phyloP scores from a whole-genome alignment of 1,284 basidiomycete species.

The Singerocomus inundabilis region DNA sequence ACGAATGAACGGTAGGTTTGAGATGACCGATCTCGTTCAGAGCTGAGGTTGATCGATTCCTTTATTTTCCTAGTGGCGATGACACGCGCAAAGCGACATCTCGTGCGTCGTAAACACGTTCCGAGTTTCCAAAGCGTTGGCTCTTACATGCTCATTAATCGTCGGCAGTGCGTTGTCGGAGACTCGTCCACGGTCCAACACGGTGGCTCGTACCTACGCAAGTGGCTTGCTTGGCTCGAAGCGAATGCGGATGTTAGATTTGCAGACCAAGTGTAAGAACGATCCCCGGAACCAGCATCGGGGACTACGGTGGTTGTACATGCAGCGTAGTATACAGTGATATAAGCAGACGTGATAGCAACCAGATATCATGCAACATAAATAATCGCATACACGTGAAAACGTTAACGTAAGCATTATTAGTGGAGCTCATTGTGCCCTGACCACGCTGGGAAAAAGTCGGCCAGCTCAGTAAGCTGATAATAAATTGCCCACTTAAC shows the following conservation, averaged over 20 bases:
- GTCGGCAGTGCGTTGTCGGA: slow-evolving; percentile 77
- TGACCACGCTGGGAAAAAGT: too few species aligned
- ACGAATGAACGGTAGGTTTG: slow-evolving; percentile 72
- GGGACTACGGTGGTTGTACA: not conserved
- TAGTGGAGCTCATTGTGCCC: too few species aligned
- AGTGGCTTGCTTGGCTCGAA: slow-evolving; percentile 91
- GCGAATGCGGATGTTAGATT: slow-evolving; percentile 86
- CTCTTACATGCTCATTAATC: not conserved
- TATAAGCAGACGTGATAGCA: slow-evolving; percentile 6
- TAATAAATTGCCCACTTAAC: too few species aligned
- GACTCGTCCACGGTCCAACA: slow-evolving; percentile 87
- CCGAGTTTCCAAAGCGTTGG: not conserved
- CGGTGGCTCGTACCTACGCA: slow-evolving; percentile 79
- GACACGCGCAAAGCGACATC: slow-evolving; percentile 89
- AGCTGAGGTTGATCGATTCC: not conserved
- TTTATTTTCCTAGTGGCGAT: slow-evolving; percentile 81
- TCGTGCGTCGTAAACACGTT: slow-evolving; percentile 47
- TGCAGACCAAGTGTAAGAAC: slow-evolving; percentile 48
- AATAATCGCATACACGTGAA: too few species aligned
- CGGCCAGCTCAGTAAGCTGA: too few species aligned
- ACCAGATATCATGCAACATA: slow-evolving; percentile 10
- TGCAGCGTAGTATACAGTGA: slow-evolving; percentile 6
- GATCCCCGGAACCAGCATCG: not conserved
- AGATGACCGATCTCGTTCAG: too few species aligned
- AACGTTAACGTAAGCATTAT: too few species aligned